Evolutionary conservation across 2,329 filamentous ascomycete species (phyloP).

Genomic region (Claviceps citrina): DNA sequence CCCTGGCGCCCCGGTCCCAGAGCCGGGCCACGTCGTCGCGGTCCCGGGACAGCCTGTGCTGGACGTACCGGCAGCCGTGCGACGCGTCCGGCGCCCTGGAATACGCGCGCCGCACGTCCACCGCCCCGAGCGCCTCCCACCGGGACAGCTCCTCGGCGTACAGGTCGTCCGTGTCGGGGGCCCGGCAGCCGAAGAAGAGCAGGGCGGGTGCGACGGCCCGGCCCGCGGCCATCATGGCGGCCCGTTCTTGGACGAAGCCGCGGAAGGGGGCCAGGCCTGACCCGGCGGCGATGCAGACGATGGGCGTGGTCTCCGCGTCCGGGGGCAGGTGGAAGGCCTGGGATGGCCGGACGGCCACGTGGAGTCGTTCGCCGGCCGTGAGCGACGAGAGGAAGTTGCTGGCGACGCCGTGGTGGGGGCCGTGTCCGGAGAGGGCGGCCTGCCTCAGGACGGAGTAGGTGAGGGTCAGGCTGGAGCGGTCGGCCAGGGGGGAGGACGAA

Average conservation of each 20-base stretch:
- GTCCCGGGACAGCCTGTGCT: slow-evolving; percentile 26
- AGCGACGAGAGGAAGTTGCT: slow-evolving; percentile 43
- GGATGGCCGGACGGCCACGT: slow-evolving; percentile 33
- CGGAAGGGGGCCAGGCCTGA: slow-evolving; percentile 48
- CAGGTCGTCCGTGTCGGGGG: slow-evolving; percentile 38
- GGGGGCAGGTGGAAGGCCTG: slow-evolving; percentile 33
- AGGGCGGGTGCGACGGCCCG: slow-evolving; percentile 41
- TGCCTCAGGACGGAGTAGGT: slow-evolving; percentile 52
- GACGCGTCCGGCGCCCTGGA: slow-evolving; percentile 29
- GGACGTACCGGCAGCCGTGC: slow-evolving; percentile 32
- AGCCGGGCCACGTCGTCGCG: slow-evolving; percentile 21
- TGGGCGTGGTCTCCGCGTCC: slow-evolving; percentile 28
- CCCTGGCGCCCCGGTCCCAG: slow-evolving; percentile 31
- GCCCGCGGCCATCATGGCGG: slow-evolving; percentile 32
- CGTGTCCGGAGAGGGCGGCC: slow-evolving; percentile 34
- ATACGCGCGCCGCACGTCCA: slow-evolving; percentile 45
- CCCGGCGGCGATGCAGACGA: slow-evolving; percentile 37
- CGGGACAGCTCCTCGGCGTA: slow-evolving; percentile 41
- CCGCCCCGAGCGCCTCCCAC: slow-evolving; percentile 46
- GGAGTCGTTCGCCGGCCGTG: slow-evolving; percentile 25
- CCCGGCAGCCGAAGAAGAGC: slow-evolving; percentile 50
- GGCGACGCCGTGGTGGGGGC: slow-evolving; percentile 42
- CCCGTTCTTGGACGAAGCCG: slow-evolving; percentile 47
- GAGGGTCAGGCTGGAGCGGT: slow-evolving; percentile 42
- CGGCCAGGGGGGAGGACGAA: slow-evolving; percentile 53